Evolutionary conservation across 2,329 filamentous ascomycete genomes (phyloP).

Genomic region (Sporothrix luriei): DNA sequence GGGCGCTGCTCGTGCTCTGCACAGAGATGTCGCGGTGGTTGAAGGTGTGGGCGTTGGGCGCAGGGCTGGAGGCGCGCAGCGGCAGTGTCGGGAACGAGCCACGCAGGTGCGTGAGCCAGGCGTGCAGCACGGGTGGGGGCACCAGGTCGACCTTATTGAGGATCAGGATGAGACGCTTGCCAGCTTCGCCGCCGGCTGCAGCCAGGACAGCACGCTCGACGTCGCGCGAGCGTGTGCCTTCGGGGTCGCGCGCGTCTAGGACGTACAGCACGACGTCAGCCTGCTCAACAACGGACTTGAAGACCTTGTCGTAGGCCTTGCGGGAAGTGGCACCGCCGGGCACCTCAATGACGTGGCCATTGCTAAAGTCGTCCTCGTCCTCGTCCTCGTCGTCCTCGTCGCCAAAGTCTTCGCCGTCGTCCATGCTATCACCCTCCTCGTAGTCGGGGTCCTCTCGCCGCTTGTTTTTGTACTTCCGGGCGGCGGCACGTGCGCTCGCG

Average conservation of each 20-base stretch:
- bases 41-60: conserved; percentile 85
- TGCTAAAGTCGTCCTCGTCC: conserved; percentile 51
- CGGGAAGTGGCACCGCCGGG: conserved; percentile 66
- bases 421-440: conserved; percentile 51
- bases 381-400: conserved; percentile 55
- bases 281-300: conserved; percentile 87
- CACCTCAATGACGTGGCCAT: conserved; percentile 54
- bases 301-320: conserved; percentile 91
- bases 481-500: conserved; percentile 78
- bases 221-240: conserved; percentile 86
- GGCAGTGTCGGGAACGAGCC: conserved; percentile 90
- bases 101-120: conserved; percentile 81
- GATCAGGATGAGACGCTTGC: conserved; percentile 86
- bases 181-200: conserved; percentile 56
- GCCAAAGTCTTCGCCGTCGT: conserved; percentile 46
- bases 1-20: conserved; percentile 78
- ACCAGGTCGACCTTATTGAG: conserved; percentile 96
- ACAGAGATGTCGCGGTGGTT: conserved; percentile 89
- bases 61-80: conserved; percentile 78
- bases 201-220: conserved; percentile 91
- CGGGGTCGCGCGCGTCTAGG: conserved; percentile 86
- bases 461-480: conserved; percentile 71
- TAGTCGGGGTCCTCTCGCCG: conserved; percentile 63
- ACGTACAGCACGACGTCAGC: conserved; percentile 93
- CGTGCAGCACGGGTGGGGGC: conserved; percentile 76